Conservation (phyloP, 2,329 filamentous ascomycete genomes). For the Pseudogymnoascus pannorum region DNA sequence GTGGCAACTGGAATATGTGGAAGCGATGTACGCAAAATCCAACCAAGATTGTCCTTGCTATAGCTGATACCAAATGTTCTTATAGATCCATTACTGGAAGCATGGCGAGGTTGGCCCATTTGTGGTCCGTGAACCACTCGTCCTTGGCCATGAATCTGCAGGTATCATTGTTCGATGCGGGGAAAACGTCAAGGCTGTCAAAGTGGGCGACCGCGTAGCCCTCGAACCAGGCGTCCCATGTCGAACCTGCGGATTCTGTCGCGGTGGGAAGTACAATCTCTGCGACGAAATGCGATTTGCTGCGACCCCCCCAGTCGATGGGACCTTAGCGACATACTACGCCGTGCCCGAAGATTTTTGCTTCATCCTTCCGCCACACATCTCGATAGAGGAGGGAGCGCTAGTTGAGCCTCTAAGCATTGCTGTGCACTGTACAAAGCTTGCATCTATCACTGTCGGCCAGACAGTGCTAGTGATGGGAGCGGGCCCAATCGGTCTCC, state of each 20-base stretch:
- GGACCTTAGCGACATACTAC: constrained; percentile 33
- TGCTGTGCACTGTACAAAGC: constrained; percentile 38
- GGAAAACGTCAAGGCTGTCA: constrained; percentile 34
- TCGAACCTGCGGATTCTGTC: constrained; percentile 31
- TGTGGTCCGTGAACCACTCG: constrained; percentile 36
- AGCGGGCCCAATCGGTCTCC: constrained; percentile 42
- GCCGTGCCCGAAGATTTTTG: constrained; percentile 32
- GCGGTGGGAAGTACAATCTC: constrained; percentile 34
- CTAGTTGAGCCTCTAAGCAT: constrained; percentile 42
- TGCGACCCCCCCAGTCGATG: constrained; percentile 33
- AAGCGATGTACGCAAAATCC: constrained; percentile 42
- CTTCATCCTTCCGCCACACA: constrained; percentile 30
- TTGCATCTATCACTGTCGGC: constrained; percentile 13
- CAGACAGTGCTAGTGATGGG: constrained; percentile 43
- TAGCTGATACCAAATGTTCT: background rate
- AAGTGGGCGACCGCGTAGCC: constrained; percentile 39
- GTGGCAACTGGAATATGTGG: constrained; percentile 54
- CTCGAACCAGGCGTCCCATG: constrained; percentile 44
- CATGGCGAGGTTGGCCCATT: constrained; percentile 42
- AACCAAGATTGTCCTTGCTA: background rate
- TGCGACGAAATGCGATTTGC: constrained; percentile 35
- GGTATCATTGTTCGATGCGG: constrained; percentile 37
- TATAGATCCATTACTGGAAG: constrained; percentile 30
- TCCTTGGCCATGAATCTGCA: constrained; percentile 41
- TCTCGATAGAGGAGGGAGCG: constrained; percentile 26